These are phyloP conservation scores for Cryptosporidium parvum DNA, from an alignment of 169 alveolate species.

Conservation along the genomic window DNA sequence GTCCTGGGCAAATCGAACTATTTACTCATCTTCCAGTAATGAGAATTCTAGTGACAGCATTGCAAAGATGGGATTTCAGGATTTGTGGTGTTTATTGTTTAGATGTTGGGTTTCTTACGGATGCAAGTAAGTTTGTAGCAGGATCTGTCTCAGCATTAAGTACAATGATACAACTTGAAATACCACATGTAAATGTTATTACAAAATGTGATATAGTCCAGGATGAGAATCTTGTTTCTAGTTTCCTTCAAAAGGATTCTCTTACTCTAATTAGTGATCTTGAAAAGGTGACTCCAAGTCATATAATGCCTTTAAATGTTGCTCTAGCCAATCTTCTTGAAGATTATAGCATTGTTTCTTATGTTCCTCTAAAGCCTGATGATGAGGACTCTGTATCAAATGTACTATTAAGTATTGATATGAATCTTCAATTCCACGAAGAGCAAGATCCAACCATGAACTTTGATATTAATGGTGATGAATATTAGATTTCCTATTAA, in stretches of 20 bases:
- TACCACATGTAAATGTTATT: conserved; percentile 94
- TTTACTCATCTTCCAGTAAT: conserved; percentile 95
- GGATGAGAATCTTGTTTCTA: conserved; percentile 78
- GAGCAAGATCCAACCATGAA: conserved; percentile 64
- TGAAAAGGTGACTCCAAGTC: conserved; percentile 63
- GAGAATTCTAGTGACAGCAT: conserved; percentile 87
- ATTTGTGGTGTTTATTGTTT: conserved; percentile 92
- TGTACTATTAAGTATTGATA: conserved; percentile 42
- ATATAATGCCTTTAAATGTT: conserved; percentile 60
- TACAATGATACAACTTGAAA: conserved; percentile 94
- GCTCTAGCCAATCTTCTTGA: conserved; percentile 70
- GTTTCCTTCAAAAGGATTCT: conserved; percentile 55
- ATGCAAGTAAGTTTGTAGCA: conserved; percentile 93
- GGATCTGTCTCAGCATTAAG: conserved; percentile 94
- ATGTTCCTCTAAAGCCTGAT: conserved; percentile 61
- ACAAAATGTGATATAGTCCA: conserved; percentile 94
- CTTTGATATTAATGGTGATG: conserved; percentile 39
- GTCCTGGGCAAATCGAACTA: conserved; percentile 98
- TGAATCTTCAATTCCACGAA: conserved; percentile 67
- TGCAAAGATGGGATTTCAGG: conserved; percentile 90
- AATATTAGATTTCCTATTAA: not conserved
- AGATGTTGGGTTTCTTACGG: conserved; percentile 94
- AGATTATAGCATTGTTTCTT: conserved; percentile 65
- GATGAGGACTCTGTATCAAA: conserved; percentile 57
- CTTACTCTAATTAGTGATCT: conserved; percentile 37